Percentiles rank a stretch among this genome's conserved stretches.
These are phyloP conservation scores for Cicer arietinum DNA, from an alignment of 306 rosid species.

Conservation along the genomic window DNA sequence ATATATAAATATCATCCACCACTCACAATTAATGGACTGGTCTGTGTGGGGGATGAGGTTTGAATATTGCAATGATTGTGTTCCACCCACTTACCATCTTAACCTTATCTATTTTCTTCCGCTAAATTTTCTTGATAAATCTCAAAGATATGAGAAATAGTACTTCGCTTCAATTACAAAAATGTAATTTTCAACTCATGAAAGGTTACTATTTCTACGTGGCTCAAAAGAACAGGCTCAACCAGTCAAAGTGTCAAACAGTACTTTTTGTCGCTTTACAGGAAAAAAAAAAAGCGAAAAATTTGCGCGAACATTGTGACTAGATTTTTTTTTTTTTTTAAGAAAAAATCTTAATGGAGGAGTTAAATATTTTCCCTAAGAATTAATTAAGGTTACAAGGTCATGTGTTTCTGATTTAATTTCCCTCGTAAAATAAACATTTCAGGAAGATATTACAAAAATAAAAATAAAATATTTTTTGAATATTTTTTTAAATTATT, in stretches of 20 bases:
- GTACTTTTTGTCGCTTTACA: constrained; percentile 15
- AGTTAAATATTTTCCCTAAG: too few species aligned
- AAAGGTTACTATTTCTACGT: constrained; percentile 40
- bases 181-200: constrained; percentile 7
- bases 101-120: constrained; percentile 56
- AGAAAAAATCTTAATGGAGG: too few species aligned
- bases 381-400: too few species aligned
- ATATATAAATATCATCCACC: constrained; percentile 40
- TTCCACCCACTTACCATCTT: constrained; percentile 63
- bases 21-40: not conserved
- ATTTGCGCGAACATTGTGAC: not conserved
- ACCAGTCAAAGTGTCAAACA: constrained; percentile 16
- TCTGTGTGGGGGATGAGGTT: constrained; percentile 37
- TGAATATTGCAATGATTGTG: constrained; percentile 51
- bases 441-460: too few species aligned
- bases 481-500: too few species aligned
- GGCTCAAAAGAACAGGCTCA: constrained; percentile 44
- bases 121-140: constrained; percentile 25
- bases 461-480: too few species aligned
- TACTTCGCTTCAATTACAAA: constrained; percentile 48
- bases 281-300: constrained; percentile 25
- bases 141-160: constrained; percentile 10
- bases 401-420: too few species aligned
- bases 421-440: too few species aligned
- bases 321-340: not conserved